These are phyloP conservation scores for Scolecobasidium constrictum DNA, from an alignment of 2,329 filamentous ascomycete genomes.

Conservation along the genomic window DNA sequence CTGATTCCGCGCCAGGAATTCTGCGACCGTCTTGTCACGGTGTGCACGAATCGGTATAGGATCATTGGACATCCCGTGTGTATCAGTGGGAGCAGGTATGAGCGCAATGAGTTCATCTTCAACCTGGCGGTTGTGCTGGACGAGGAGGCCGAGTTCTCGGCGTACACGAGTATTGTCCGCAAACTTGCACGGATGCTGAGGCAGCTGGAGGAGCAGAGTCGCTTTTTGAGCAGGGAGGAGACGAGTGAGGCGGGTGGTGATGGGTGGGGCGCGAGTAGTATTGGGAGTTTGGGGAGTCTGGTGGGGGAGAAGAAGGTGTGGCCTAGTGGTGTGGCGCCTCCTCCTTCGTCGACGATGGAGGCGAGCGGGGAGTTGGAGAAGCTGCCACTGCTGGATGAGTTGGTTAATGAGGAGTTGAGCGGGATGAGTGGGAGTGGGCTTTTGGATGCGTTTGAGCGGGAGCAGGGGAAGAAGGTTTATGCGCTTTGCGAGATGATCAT, in stretches of 20 bases:
- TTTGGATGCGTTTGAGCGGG: conserved; percentile 18
- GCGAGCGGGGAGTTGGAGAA: neutral
- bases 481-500: conserved; percentile 76
- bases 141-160: conserved; percentile 56
- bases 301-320: neutral
- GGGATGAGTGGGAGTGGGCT: conserved; percentile 3
- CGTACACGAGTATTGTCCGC: conserved; percentile 74
- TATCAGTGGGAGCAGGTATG: conserved; percentile 65
- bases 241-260: conserved; percentile 12
- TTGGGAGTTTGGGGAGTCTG: conserved; percentile 1
- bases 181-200: conserved; percentile 78
- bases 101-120: conserved; percentile 95
- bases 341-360: neutral
- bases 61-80: conserved; percentile 85
- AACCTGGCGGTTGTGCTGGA: conserved; percentile 85
- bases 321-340: no score
- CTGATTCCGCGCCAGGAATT: conserved; percentile 92
- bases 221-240: conserved; percentile 60
- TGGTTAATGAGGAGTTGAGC: neutral
- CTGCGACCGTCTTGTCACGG: conserved; percentile 79
- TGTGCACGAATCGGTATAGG: conserved; percentile 63
- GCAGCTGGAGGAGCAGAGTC: conserved; percentile 83
- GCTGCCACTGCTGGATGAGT: neutral
- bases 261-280: neutral
- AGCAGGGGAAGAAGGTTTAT: conserved; percentile 42